Base-by-base conservation (phyloP, 805 yeast species). In the Pichia scutulata region DNA sequence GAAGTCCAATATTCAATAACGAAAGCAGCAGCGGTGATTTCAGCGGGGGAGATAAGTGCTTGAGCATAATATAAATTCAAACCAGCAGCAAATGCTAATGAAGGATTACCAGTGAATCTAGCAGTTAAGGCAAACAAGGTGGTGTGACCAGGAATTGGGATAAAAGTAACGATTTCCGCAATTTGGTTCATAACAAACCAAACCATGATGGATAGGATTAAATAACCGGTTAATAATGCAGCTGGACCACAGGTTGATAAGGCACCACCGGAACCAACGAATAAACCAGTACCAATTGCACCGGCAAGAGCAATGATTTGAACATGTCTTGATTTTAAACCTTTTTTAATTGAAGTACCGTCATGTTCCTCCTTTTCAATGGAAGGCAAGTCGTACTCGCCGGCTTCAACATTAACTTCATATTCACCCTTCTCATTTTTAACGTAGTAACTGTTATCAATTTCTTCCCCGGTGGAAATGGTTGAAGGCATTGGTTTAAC, bases 221-320 rank as follows among this genome's bases (percentile, higher is more conserved):
- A 55, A 61, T 84, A 86, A 16, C 89, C 80, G 19, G 79, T 66
- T 39, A 86, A 71, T 25, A 80, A 56, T 23, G 59, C 60, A 6
- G 65, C 69, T 12, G 69, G 69, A 6, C 69, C 69, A 51, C 63
- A 58, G 1, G 57, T 53, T 2, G 64, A 52, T 44, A 71, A 58
- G 2, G 69, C 73, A 12, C 70, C 66, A 40, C 80, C 80, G n/a
- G 75, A 69, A 52, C 80, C 80, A 44, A 77, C 70, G 51, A 76
- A 74, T 44, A 76, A 65, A 44, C 80, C 81, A 16, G 87, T 81
- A 62, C 89, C 89, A 55, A 83, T 81, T 50, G 83, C 77, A 58
- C 87, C 87, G 51, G 86, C 88, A 47, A 84, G 73, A 25, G 88
- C 84, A 50, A 82, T 77, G 78, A 82, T 77, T 64, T 80, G 84